Evolutionary conservation across 2,329 filamentous ascomycete genomes (phyloP), one percentile per base, ranked within the genome.

Genomic region (Cadophora malorum): DNA sequence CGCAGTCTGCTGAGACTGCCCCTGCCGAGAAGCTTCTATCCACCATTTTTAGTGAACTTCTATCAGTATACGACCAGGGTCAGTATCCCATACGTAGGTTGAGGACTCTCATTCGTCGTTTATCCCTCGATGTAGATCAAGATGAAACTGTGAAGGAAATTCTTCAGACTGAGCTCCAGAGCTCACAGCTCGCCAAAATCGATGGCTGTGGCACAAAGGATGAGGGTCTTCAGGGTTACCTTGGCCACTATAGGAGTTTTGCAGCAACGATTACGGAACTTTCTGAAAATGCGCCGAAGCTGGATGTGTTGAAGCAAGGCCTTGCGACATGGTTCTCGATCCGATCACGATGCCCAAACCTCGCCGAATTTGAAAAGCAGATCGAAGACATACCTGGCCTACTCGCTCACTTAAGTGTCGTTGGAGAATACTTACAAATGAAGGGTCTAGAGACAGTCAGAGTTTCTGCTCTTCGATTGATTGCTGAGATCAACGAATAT

Each of bases 391-490:
- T 81, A 8, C 80, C 82, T 21, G 77, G 79, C 56, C 83, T 86
- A 76, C 70, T 86, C 16, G 73, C 81, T 35, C 84, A 88, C 61
- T 77, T 91, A 47, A 81, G 83, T 64, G 81, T 83, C 1, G 77
- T 87, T 50, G 80, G 84, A 8, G 85, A 88, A 66, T 90, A 84
- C 71, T 80, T 89, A 4, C 83, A 84, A 60, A 83, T 88, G 50
- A 83, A 86, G 66, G 88, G 87, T 1, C 79, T 85, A 38, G 84
- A 84, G 71, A 82, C 81, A 60, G 74, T 82, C 31, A 81, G 82
- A 53, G 74, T 88, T 58, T 79, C 80, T 9, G 78, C 82, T n/a
- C 78, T 88, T 7, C 80, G 83, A 62, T 71, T 88, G 31, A 77
- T 86, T 14, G 75, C 82, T 6, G 82, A 80, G 31, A 76, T 84